These are phyloP conservation scores for Orbilia quercus DNA, from an alignment of 2,329 filamentous ascomycete species.

Conservation along the genomic window DNA sequence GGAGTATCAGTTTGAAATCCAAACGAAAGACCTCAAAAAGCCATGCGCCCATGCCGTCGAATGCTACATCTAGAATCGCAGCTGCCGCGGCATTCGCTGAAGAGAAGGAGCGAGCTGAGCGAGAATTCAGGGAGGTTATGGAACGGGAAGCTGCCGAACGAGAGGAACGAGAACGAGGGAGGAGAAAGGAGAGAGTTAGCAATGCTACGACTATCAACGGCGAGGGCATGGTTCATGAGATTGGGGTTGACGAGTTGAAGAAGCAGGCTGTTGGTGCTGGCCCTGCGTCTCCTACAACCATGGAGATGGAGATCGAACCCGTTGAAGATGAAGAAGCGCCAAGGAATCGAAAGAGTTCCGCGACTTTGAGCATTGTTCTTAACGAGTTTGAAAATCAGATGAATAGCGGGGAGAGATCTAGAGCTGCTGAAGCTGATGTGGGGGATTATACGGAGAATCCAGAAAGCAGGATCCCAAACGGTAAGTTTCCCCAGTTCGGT, in stretches of 20 bases:
- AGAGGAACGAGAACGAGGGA: slow-evolving; percentile 28
- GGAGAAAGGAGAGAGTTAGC: slow-evolving; percentile 54
- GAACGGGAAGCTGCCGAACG: slow-evolving; percentile 30
- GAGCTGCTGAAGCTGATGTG: slow-evolving; percentile 27
- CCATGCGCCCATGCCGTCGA: slow-evolving; percentile 45
- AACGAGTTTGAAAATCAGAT: slow-evolving; percentile 51
- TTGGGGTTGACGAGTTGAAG: slow-evolving; percentile 46
- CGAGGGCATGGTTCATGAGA: slow-evolving; percentile 38
- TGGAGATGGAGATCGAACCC: slow-evolving; percentile 26
- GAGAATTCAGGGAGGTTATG: not conserved
- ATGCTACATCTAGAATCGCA: slow-evolving; percentile 48
- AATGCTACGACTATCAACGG: slow-evolving; percentile 53
- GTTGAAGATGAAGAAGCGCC: slow-evolving; percentile 30
- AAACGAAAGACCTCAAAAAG: slow-evolving; percentile 33
- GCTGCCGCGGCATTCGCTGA: slow-evolving; percentile 49
- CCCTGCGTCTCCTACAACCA: slow-evolving; percentile 14
- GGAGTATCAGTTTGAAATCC: slow-evolving; percentile 22
- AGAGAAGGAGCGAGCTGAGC: slow-evolving; percentile 29
- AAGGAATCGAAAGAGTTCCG: slow-evolving; percentile 50
- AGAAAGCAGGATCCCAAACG: slow-evolving; percentile 49
- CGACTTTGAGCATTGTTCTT: slow-evolving; percentile 53
- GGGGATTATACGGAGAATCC: slow-evolving; percentile 53
- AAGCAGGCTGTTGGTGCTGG: slow-evolving; percentile 19
- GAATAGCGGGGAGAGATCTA: slow-evolving; percentile 24
- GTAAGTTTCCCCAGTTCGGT: slow-evolving; percentile 14